Evolutionary conservation across 164 flowering plant species (phyloP), one percentile per base, ranked within the genome.

Genomic region (Taxillus chinensis): DNA sequence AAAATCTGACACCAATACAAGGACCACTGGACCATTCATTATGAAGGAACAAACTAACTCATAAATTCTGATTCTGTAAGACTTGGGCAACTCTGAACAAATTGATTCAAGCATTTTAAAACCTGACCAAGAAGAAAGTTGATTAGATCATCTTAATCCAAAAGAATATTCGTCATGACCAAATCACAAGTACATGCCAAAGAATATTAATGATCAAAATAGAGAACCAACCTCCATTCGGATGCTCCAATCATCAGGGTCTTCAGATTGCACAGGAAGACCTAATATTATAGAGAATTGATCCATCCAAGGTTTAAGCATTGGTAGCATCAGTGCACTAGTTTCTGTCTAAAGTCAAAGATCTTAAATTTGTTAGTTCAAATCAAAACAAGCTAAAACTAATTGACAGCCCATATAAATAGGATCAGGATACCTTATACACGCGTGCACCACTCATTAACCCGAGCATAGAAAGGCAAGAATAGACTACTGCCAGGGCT

Each of bases 231-330:
- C 99, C 99, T 95, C 96, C 83, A 83, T 83, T 79, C 90, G 83
- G 57, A 89, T 71, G 79, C 86, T 78, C 99, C 97, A 95, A 65
- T 89, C 96, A 79, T 89, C 92, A 69, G 97, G 86, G 79, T 91
- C 96, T 70, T 83, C 87, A 59, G 84, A 66, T 61, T 71, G 81
- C 57, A 95, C 86, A 5, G 96, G 87, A 64, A 79, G 74, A 59
- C 73, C 77, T 62, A 95, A 73, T 63, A 89, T 81, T 13, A 46
- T 59, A 27, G 89, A 72, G 64, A 91, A 89, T 64, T 81, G 86
- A 16, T 78, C 82, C 78, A 91, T 77, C 97, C 93, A 91, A 62
- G 84, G 76, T 68, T 82, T 83, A 60, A 91, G 68, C 87, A 87
- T 77, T n/a, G 89, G 85, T 6, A 55, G 53, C 75, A 90, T 68